Evolutionary conservation across 1,139 yeast species (phyloP).

Genomic region (Protomyces pachydermus): DNA sequence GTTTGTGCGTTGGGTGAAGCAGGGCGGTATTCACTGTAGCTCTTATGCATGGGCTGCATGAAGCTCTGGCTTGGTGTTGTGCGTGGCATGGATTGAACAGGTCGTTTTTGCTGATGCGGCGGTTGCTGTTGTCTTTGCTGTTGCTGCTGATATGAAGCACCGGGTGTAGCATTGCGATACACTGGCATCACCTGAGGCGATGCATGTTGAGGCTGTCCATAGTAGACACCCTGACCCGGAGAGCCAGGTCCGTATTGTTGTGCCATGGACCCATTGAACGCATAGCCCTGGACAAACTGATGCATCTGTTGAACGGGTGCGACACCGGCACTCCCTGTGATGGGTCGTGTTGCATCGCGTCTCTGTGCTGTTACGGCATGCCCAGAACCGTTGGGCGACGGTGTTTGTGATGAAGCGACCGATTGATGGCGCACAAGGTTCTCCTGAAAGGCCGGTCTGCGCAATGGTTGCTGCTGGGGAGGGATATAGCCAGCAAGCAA

Average conservation of each 20-base stretch:
- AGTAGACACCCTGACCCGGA: not conserved
- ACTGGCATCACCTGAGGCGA: not conserved
- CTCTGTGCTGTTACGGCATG: not conserved
- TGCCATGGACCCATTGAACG: not conserved
- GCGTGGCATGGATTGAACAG: not conserved
- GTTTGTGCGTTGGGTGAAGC: not conserved
- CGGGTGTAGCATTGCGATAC: not conserved
- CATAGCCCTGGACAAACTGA: not conserved
- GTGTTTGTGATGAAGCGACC: not conserved
- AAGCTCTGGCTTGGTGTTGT: not conserved
- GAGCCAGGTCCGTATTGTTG: not conserved
- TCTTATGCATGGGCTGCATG: not conserved
- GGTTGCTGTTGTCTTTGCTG: not conserved
- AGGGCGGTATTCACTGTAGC: not conserved
- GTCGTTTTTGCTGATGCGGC: not conserved
- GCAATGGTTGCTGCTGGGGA: not conserved
- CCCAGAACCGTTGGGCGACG: not conserved
- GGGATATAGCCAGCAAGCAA: not conserved
- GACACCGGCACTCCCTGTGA: not conserved
- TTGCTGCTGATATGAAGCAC: not conserved
- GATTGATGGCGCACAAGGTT: not conserved
- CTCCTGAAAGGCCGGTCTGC: not conserved
- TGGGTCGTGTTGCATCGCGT: not conserved
- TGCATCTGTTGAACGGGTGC: not conserved
- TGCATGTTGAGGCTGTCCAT: not conserved